Conservation (phyloP, 495 filamentous ascomycete species). For the Podospora didyma region DNA sequence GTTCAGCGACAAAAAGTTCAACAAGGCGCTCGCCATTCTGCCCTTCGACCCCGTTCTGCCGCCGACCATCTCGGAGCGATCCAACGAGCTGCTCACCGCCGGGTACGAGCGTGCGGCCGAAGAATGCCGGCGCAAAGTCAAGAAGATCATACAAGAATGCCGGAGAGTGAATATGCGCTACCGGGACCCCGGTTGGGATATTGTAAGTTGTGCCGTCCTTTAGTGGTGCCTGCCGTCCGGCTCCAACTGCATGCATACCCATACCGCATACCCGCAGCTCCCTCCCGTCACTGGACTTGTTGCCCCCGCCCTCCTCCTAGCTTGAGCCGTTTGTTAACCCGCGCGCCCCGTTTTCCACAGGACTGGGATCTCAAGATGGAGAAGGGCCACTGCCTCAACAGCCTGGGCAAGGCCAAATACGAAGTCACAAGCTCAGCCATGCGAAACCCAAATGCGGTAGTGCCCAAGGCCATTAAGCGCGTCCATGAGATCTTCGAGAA, state of each 20-base stretch:
- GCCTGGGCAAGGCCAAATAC: slow-evolving; percentile 40
- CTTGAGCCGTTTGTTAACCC: slow-evolving; percentile 12
- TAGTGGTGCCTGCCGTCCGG: not conserved
- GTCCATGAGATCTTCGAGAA: slow-evolving; percentile 85
- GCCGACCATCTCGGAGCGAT: slow-evolving; percentile 39
- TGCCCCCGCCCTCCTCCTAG: not conserved
- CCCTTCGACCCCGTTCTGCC: slow-evolving; percentile 47
- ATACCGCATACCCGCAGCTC: slow-evolving; percentile 6
- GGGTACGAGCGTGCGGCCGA: slow-evolving; percentile 72
- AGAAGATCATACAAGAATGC: slow-evolving; percentile 83
- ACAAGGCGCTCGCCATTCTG: slow-evolving; percentile 43
- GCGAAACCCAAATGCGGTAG: slow-evolving; percentile 35
- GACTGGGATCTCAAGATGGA: slow-evolving; percentile 51
- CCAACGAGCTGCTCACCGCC: slow-evolving; percentile 46
- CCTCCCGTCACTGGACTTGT: slow-evolving; percentile 5
- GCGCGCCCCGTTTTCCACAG: slow-evolving; percentile 19
- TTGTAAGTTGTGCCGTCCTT: slow-evolving; percentile 45
- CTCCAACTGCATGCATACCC: slow-evolving; percentile 5
- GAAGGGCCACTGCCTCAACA: slow-evolving; percentile 45
- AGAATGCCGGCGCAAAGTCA: slow-evolving; percentile 74
- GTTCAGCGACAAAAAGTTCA: slow-evolving; percentile 61
- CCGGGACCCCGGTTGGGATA: slow-evolving; percentile 82
- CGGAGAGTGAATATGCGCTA: slow-evolving; percentile 84
- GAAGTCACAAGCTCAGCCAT: slow-evolving; percentile 34
- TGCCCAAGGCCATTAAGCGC: slow-evolving; percentile 64